phyloP scores from a whole-genome alignment of 163 green algal species.

The Scenedesmus sp. region DNA sequence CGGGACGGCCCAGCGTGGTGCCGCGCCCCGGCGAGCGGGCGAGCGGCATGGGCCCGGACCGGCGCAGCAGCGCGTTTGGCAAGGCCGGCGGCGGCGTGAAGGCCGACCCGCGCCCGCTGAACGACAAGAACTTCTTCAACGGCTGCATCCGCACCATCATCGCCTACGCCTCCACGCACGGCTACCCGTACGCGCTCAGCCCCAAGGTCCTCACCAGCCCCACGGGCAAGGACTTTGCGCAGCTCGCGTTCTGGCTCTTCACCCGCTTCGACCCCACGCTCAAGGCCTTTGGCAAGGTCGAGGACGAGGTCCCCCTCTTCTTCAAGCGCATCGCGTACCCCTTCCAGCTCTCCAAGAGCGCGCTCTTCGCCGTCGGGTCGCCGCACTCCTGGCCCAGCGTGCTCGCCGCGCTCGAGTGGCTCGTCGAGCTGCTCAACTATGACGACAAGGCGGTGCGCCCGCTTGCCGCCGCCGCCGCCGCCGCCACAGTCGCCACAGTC shows the following conservation, averaged over 20 bases:
- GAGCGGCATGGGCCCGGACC: conserved; percentile 21
- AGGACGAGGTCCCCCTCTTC: conserved; percentile 92
- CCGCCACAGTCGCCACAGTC: conserved; percentile 9
- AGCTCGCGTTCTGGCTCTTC: conserved; percentile 90
- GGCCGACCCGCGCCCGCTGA: conserved; percentile 83
- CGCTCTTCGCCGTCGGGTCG: conserved; percentile 88
- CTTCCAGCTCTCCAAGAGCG: conserved; percentile 91
- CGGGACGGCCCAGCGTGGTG: conserved; percentile 22
- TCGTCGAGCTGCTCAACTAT: conserved; percentile 93
- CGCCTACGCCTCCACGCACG: conserved; percentile 82
- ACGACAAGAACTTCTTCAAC: conserved; percentile 82
- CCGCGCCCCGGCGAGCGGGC: conserved; percentile 14
- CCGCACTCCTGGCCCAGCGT: conserved; percentile 92
- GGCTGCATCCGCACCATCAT: conserved; percentile 83
- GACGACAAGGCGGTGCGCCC: conserved; percentile 72
- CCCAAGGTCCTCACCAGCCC: conserved; percentile 82
- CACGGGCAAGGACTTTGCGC: conserved; percentile 93
- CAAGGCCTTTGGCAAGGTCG: conserved; percentile 84
- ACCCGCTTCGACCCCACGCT: conserved; percentile 83
- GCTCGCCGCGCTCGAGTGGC: conserved; percentile 89
- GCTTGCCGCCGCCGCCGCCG: conserved; percentile 48
- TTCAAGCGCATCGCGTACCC: conserved; percentile 95
- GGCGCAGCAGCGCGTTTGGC: conserved; percentile 63
- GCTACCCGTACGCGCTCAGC: conserved; percentile 72
- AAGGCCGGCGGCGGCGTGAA: conserved; percentile 59